Base-by-base conservation (phyloP, 805 yeast species). In the Kluyveromyces siamensis region DNA sequence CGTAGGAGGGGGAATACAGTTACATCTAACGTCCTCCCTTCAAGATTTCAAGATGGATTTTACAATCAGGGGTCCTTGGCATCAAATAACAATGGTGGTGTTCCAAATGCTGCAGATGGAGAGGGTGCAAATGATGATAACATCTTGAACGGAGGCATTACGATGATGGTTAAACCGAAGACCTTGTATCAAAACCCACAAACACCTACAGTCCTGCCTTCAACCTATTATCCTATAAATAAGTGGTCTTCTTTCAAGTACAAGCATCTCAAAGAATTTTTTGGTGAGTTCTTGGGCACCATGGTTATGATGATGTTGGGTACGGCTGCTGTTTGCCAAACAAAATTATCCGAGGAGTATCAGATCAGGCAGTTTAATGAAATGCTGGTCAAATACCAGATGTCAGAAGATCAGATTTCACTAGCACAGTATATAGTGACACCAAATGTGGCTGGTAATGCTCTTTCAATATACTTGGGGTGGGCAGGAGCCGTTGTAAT, bases 401-500 rank as follows among this genome's bases (percentile, higher is more conserved):
- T 47, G 21, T 44, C 36, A 8, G 40, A 27, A 9, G 39, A 47
- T 40, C 46, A 44, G 36, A 17, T 50, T 33, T 27, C 43, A 17
- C 40, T 52, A 14, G 25, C 57, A 35, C 50, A 49, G 41, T 44
- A 52, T 27, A 45, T 58, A 39, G 55, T 54, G 9, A 48, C 55
- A 6, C 46, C 55, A 2, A 69, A 63, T 19, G 48, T 55, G 7
- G 67, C 67, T 37, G 79, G 79, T 55, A 66, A 67, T 45, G 72
- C 68, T 49, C 69, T 69, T 42, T 66, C 71, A 17, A 62, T 75
- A 46, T 72, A 73, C 2, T 55, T 76, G 38, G 68, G 73, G n/a
- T 77, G 81, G 81, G 82, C 78, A 41, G 65, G 75, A 37, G 81
- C 77, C 0, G 79, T 74, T 37, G 72, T 74, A 56, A 58, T 76